Base-by-base conservation (phyloP, 2,329 filamentous ascomycete genomes). In the Hansfordia pulvinata region DNA sequence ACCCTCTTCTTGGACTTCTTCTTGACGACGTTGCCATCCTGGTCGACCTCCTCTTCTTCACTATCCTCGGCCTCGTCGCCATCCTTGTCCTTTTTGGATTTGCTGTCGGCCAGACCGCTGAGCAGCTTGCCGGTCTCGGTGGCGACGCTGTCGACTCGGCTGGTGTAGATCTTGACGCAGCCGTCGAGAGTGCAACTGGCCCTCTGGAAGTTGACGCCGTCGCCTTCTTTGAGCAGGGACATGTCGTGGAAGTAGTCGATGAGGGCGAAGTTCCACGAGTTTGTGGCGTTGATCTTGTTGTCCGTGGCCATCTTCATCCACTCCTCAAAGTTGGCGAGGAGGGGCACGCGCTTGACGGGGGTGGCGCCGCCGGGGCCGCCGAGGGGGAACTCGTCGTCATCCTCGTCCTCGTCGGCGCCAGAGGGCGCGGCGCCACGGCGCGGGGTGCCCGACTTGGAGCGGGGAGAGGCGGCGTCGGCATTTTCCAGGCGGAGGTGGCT, bases 221-320 rank as follows among this genome's bases (percentile, higher is more conserved):
- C 85, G 17, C 90, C 90, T 47, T 98, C 90, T 49, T 93, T 93
- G 25, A 98, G 63, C 22, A 98, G 60, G 2, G 85, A 93, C 90
- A 98, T 96, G 46, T 98, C 90, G 53, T 98, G 88, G 46, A 98
- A 98, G 56, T 98, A 98, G 53, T 98, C 90, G 48, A 98, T 98
- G 11, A 98, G 69, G n/a, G 90, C 90, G 56, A 98, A 96, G 53
- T 96, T 96, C 90, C 90, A 98, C 17, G 86, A 94, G 53, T 98
- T 98, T 32, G 79, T 75, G 25, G 90, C 88, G 50, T 96, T 98
- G 64, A 98, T 98, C 56, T 90, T 90, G 59, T 98, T 98, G 60
- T 98, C 90, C 10, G 90, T 96, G 3, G 90, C 90, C 85, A 98
- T 93, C 65, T 96, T 98, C 85, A 98, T 96, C 90, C 88, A 96